Conservation (phyloP, 805 yeast genomes). For the Pichia sporocuriosa region DNA sequence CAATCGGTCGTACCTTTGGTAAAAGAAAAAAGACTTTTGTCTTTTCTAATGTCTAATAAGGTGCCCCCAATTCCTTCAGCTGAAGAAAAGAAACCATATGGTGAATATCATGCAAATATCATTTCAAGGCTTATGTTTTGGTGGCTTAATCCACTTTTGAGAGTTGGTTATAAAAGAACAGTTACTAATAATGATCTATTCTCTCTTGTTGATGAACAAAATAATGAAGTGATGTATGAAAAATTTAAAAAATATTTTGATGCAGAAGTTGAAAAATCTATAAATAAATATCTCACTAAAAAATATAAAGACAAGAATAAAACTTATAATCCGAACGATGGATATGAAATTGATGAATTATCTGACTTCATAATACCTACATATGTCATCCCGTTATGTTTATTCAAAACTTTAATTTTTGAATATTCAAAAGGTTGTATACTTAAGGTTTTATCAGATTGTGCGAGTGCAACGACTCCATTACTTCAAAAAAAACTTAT, state of each 20-base stretch:
- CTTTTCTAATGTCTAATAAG: conserved; percentile 41
- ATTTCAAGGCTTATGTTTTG: conserved; percentile 47
- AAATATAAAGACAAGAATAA: conserved; percentile 13
- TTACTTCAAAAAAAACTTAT: conserved; percentile 59
- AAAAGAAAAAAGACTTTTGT: conserved; percentile 42
- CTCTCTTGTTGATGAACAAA: conserved; percentile 35
- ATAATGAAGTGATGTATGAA: conserved; percentile 35
- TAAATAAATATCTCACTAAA: conserved; percentile 2
- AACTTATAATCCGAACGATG: conserved; percentile 17
- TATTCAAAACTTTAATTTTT: conserved; percentile 43
- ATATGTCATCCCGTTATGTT: conserved; percentile 28
- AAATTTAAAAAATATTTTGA: conserved; percentile 32
- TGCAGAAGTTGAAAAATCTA: conserved; percentile 23
- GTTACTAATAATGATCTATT: conserved; percentile 58
- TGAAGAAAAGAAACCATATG: conserved; percentile 46
- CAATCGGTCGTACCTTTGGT: conserved; percentile 3
- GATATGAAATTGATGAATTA: conserved; percentile 15
- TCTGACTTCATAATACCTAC: conserved; percentile 20
- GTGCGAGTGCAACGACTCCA: conserved; percentile 51
- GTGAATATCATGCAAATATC: conserved; percentile 37
- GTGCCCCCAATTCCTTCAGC: conserved; percentile 45
- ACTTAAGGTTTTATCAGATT: conserved; percentile 39
- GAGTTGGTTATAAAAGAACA: conserved; percentile 66
- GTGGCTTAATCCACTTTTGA: conserved; percentile 63
- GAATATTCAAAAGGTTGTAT: conserved; percentile 37